Evolutionary conservation across 2,329 filamentous ascomycete species (phyloP).

Genomic region (Fusarium nelsonii): DNA sequence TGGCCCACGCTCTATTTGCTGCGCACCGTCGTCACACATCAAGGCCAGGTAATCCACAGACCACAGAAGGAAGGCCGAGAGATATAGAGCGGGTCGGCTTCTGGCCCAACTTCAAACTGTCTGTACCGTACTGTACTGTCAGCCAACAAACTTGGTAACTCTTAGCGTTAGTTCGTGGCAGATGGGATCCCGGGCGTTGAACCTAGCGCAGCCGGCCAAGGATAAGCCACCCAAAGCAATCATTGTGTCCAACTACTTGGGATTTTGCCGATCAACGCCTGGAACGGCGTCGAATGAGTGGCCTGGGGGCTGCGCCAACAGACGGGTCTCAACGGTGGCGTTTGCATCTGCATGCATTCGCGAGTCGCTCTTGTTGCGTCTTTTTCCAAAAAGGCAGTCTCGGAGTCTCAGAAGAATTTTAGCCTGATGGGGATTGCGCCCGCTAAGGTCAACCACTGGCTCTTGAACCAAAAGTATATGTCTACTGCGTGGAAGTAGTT

Average conservation of each 20-base stretch:
- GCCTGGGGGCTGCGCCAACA: slow-evolving; percentile 20
- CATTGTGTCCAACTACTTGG: slow-evolving; percentile 32
- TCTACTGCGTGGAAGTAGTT: neutral
- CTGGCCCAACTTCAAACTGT: slow-evolving; percentile 33
- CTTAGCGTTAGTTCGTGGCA: slow-evolving; percentile 12
- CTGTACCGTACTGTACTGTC: slow-evolving; percentile 1
- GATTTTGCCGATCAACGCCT: slow-evolving; percentile 42
- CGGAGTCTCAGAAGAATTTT: slow-evolving; percentile 28
- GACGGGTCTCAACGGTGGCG: slow-evolving; percentile 39
- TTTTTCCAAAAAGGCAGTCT: slow-evolving; percentile 32
- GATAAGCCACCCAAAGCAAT: slow-evolving; percentile 39
- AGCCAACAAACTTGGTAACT: slow-evolving; percentile 27
- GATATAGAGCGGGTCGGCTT: slow-evolving; percentile 33
- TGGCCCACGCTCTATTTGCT: slow-evolving; percentile 31
- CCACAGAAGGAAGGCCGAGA: neutral
- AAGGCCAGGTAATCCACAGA: slow-evolving; percentile 24
- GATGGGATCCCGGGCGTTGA: slow-evolving; percentile 30
- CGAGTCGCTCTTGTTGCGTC: slow-evolving; percentile 39
- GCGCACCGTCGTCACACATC: slow-evolving; percentile 36
- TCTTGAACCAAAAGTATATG: neutral
- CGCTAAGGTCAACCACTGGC: slow-evolving; percentile 8
- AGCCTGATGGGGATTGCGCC: slow-evolving; percentile 21
- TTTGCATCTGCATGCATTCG: slow-evolving; percentile 30
- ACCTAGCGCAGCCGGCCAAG: slow-evolving; percentile 40
- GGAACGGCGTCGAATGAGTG: slow-evolving; percentile 39